Evolutionary conservation across 2,329 filamentous ascomycete genomes (phyloP).

Genomic region (Botrytis sinoallii): DNA sequence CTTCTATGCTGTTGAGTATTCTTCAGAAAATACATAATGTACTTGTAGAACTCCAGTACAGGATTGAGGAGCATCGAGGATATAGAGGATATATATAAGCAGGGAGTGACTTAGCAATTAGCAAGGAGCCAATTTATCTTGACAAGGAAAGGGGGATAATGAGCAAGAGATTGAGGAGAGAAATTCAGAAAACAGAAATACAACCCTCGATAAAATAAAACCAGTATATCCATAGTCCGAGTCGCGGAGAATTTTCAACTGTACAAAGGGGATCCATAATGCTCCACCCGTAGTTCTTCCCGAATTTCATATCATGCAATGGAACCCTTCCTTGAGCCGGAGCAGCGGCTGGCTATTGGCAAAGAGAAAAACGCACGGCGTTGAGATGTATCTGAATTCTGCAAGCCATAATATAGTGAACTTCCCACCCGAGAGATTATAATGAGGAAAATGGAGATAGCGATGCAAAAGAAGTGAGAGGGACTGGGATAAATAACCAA

Average conservation of each 20-base stretch:
- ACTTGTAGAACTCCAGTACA: no score
- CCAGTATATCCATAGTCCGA: accelerated
- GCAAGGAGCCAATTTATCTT: neutral
- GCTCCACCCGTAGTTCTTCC: neutral
- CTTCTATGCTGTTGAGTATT: neutral
- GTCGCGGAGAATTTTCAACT: neutral
- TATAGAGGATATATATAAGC: neutral
- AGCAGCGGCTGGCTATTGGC: neutral
- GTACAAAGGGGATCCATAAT: neutral
- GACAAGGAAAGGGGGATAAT: neutral
- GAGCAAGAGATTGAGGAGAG: neutral
- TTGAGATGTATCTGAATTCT: neutral
- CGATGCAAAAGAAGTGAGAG: neutral
- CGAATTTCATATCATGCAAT: neutral
- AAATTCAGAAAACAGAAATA: neutral
- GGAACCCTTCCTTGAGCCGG: neutral
- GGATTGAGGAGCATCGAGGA: neutral
- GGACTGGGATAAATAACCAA: neutral
- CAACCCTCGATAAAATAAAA: neutral
- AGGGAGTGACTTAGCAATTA: neutral
- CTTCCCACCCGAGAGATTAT: neutral
- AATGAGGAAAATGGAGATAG: neutral
- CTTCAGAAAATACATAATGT: neutral
- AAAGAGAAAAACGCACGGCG: neutral
- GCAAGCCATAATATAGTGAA: neutral